Percentiles rank a stretch among this genome's conserved stretches.
Evolutionary conservation across 352 stramenopile species (phyloP).

Genomic region (Globisporangium nodosum): DNA sequence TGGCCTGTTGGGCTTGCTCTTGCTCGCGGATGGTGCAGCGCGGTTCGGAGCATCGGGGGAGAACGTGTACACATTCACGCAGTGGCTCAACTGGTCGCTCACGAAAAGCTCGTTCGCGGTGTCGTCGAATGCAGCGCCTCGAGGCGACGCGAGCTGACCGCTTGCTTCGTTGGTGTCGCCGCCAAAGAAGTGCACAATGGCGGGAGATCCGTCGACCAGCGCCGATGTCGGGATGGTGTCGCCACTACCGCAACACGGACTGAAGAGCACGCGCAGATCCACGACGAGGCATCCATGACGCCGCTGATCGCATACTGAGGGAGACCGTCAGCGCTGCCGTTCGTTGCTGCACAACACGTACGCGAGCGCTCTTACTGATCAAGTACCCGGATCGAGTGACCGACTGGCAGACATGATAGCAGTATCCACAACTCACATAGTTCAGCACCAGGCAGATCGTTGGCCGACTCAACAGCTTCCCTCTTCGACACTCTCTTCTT

Average conservation of each 20-base stretch:
- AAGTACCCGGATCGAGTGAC: slow-evolving; percentile 14
- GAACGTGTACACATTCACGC: slow-evolving; percentile 42
- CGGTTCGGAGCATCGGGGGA: slow-evolving; percentile 1
- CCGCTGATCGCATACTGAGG: slow-evolving; percentile 30
- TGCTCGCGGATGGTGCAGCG: not conserved
- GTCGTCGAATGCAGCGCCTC: slow-evolving; percentile 43
- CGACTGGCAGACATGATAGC: not conserved
- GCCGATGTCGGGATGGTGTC: not conserved
- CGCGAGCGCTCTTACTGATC: slow-evolving; percentile 8
- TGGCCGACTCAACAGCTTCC: not conserved
- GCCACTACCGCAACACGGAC: slow-evolving; percentile 14
- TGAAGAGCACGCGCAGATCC: slow-evolving; percentile 30
- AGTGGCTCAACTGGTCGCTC: slow-evolving; percentile 46
- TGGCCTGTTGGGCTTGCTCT: not conserved
- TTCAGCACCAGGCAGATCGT: not conserved
- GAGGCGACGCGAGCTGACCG: slow-evolving; percentile 8
- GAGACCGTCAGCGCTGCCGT: not conserved
- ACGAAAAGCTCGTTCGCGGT: slow-evolving; percentile 51
- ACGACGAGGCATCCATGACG: slow-evolving; percentile 18
- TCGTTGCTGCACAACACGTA: no score
- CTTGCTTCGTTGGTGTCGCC: not conserved
- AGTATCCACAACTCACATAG: not conserved
- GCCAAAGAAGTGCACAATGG: not conserved
- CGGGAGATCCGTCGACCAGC: not conserved
- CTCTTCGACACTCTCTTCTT: not conserved